Conservation (phyloP, 192 early-diverging fungal species). For the Coemansia sp. region DNA sequence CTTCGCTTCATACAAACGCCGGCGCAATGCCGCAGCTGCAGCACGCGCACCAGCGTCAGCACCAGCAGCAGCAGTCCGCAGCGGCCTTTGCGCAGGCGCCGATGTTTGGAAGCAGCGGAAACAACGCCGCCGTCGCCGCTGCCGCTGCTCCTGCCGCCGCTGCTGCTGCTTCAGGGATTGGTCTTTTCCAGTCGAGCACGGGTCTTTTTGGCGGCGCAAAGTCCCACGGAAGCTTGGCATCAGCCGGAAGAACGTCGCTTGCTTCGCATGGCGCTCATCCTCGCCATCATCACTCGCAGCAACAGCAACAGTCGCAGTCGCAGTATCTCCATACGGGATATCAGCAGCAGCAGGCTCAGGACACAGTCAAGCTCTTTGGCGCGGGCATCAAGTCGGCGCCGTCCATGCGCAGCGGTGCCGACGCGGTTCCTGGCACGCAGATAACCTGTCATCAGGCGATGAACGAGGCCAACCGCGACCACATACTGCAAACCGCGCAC, state of each 20-base stretch:
- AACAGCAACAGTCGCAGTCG: conserved; percentile 11
- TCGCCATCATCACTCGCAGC: neutral
- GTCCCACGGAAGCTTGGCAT: conserved; percentile 12
- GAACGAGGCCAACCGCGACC: conserved; percentile 51
- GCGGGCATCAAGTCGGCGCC: neutral
- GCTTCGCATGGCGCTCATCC: neutral
- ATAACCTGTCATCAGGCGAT: conserved; percentile 30
- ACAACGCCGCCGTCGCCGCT: too few relatives aligned
- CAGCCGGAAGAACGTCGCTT: conserved; percentile 14
- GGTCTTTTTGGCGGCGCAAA: conserved; percentile 5
- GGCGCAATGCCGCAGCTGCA: conserved; percentile 4
- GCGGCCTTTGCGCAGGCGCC: neutral
- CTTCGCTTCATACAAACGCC: conserved; percentile 4
- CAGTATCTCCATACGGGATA: neutral
- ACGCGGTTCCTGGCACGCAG: conserved; percentile 44
- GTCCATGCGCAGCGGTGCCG: neutral
- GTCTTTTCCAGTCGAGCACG: neutral
- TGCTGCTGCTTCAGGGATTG: neutral
- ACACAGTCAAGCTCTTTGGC: conserved; percentile 2
- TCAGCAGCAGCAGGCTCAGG: conserved; percentile 1
- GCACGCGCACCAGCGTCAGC: conserved; percentile 5
- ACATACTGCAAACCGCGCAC: conserved; percentile 61
- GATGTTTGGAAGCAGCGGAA: neutral
- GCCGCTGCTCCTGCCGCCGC: neutral
- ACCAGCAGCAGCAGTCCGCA: conserved; percentile 14